Base-by-base conservation (phyloP, 1,139 yeast genomes). In the Debaryomycetaceae sp. region DNA sequence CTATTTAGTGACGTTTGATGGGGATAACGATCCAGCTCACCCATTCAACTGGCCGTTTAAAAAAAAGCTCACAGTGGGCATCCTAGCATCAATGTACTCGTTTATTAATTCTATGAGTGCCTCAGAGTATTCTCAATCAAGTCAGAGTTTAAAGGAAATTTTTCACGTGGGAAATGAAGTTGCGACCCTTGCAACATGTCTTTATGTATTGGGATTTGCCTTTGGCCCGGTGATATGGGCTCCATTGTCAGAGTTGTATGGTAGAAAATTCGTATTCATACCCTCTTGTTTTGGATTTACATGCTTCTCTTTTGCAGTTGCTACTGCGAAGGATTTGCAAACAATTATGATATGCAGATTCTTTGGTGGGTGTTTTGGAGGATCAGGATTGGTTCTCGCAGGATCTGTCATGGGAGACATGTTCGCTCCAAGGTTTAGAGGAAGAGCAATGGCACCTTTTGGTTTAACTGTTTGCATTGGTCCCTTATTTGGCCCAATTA, bases 391-490 rank as follows among this genome's bases (percentile, higher is more conserved):
- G 55, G 92, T 86, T 16, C 87, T 85, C 32, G 89, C 85, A 7
- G 94, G 94, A 17, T 95, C 94, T 24, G 76, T 86, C 0, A 80
- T 86, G 69, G 83, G 92, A 4, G 96, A 87, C 57, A 70, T 86
- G 67, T 86, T 78, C 55, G 74, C 73, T 45, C 77, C 80, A 42
- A 59, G 59, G 19, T 51, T 69, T 11, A 75, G 96, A 59, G 95
- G 95, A 48, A 75, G 72, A 30, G 89, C 89, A 7, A 66, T 86
- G 51, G 70, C 79, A 11, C 46, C 81, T 17, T 87, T 85, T 54
- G 67, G 85, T 2, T 67, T 80, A 59, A 78, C 79, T 42, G 84
- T 86, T 30, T 83, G 86, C 51, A 75, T 78, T 35, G 91, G 92
- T 37, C 96, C 96, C 6, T 68, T 84, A 59, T 40, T 82, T 41